Base-by-base conservation (phyloP, 2,329 filamentous ascomycete species). In the Ophiocordyceps unilateralis region DNA sequence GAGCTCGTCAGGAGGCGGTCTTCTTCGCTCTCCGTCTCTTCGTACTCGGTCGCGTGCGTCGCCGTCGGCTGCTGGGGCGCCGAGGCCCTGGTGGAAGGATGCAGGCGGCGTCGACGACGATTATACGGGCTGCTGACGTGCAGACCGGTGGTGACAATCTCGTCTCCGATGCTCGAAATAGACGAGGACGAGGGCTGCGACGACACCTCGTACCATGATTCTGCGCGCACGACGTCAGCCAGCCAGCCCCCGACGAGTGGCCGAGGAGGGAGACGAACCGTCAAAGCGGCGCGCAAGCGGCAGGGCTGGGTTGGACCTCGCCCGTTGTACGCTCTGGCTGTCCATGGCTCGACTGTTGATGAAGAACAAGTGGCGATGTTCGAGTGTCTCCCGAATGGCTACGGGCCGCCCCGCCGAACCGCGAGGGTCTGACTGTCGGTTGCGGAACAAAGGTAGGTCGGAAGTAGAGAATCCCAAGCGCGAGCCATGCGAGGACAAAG, bases 131-230 rank as follows among this genome's bases (percentile, higher is more conserved):
- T 72, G 49, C 83, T 80, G 42, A 95, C 79, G 43, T 78, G 77
- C 37, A 95, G 71, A 22, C 88, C 88, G 5, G 85, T 91, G 2
- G 86, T 93, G 49, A 94, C 82, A 50, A 94, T 89, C 55, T 95
- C 88, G 50, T 94, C 87, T 48, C 74, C 75, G 56, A 81, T 78
- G 43, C 78, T 94, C 19, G 88, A 94, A 12, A 94, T 68, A 14
- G 88, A 95, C 2, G 89, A 94, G 2, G 89, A 93, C 0, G 89
- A 95, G 8, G 89, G 87, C 53, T 91, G 85, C 4, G 89, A 95
- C 40, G 83, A 77, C 47, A 98, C 78, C 60, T 98, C 89, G 52
- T 96, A 78, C 91, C 91, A 98, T 9, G 91, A 95, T 66, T 96
- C 91, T 88, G 67, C 50, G 45, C 40, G 28, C n/a, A 17, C 8